Base-by-base conservation (phyloP, 2,329 filamentous ascomycete genomes). In the Coniella lustricola region DNA sequence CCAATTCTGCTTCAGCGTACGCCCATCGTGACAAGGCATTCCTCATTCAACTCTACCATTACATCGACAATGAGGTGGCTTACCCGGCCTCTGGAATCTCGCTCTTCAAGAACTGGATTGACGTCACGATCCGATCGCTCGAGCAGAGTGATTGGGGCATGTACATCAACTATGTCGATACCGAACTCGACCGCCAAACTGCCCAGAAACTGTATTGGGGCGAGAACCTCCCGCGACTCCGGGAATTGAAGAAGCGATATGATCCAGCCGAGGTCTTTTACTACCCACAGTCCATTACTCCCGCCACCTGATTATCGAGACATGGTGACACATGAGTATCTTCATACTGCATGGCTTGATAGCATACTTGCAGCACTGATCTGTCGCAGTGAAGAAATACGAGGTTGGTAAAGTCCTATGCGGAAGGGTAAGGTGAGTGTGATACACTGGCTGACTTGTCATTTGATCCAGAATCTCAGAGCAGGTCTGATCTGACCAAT, bases 21-120 rank as follows among this genome's bases (percentile, higher is more conserved):
- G 66, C 64, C 7, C 67, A 71, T 53, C 66, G 67, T n/a, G 65
- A 69, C 50, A 69, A 69, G 54, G 65, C 76, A 44, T 66, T 75
- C 29, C 73, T 78, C 51, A 67, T 73, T 14, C 69, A 75, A 49
- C 69, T 75, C 45, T 69, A 71, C 45, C 72, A 76, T 55, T 63
- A 68, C 14, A 62, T 61, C 4, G 60, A 64, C 46, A 55, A 53
- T 18, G 58, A 59, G 13, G 38, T 16, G 13, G 20, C 52, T 2
- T 67, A 67, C 42, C 67, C 67, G 0, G 46, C 55, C 3, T 59
- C 61, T 10, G 67, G 68, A 0, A 66, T 67, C 40, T 42, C 55
- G 2, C 56, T 64, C 9, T 54, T 71, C 20, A 55, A 64, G 37
- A 56, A 58, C 20, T 69, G 71, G 48, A 56, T 63, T 13, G 49